These are phyloP conservation scores for Myxozyma udenii DNA, from an alignment of 805 yeast species.

Conservation along the genomic window DNA sequence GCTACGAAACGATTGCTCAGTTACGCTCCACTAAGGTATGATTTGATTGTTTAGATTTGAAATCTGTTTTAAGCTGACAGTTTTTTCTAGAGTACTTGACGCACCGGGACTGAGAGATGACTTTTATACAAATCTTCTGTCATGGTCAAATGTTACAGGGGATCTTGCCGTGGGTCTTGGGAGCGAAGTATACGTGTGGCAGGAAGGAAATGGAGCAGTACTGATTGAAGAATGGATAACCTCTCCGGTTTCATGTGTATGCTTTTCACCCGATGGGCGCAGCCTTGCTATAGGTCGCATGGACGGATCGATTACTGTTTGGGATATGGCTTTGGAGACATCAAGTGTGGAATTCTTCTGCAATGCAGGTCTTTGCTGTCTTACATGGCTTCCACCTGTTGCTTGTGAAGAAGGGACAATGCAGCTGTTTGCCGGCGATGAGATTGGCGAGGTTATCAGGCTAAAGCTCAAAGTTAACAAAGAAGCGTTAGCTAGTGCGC, in stretches of 20 bases:
- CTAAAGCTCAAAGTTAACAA: constrained; percentile 4
- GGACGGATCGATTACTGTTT: constrained; percentile 51
- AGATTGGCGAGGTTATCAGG: constrained; percentile 28
- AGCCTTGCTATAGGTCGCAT: constrained; percentile 56
- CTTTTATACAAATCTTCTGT: constrained; percentile 68
- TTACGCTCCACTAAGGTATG: constrained; percentile 22
- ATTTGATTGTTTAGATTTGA: neutral
- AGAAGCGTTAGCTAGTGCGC: neutral
- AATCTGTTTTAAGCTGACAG: neutral
- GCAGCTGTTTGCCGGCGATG: constrained; percentile 33
- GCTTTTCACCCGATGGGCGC: constrained; percentile 53
- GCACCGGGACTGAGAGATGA: constrained; percentile 75
- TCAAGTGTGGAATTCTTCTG: constrained; percentile 24
- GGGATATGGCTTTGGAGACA: constrained; percentile 34
- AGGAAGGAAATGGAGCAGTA: constrained; percentile 47
- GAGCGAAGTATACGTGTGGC: constrained; percentile 60
- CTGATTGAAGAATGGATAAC: constrained; percentile 44
- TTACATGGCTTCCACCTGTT: constrained; percentile 29
- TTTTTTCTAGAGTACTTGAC: constrained; percentile 51
- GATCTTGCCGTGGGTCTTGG: constrained; percentile 67
- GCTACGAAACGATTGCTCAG: constrained; percentile 9
- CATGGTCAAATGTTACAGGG: constrained; percentile 59
- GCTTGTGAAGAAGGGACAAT: neutral
- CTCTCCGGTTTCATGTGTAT: constrained; percentile 39
- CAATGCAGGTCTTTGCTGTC: constrained; percentile 29